Evolutionary conservation across 2,329 filamentous ascomycete species (phyloP), one percentile per base, ranked within the genome.

Genomic region (Aspergillus intermedius): DNA sequence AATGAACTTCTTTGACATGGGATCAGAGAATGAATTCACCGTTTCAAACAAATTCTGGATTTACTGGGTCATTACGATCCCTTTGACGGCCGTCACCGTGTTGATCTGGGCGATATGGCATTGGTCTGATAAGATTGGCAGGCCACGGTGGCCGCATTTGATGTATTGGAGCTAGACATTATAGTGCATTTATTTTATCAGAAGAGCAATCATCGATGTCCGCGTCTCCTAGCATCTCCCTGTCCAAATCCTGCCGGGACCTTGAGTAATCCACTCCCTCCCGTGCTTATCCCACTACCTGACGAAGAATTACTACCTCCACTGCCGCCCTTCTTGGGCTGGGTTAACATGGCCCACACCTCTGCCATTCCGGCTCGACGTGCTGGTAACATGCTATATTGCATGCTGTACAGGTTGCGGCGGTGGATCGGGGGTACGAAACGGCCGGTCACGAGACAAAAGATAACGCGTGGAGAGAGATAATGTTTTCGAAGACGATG

Each of bases 301-400:
- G 63, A 60, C 5, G 58, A 57, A 21, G 59, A 56, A 21, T 56
- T 50, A 41, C 60, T 50, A 6, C 60, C 56, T 1, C 61, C 55
- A 42, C 59, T 49, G 25, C 56, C 55, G 3, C 53, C 49, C 46
- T 67, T 69, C 45, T 65, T 68, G 9, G 62, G 57, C 48, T 79
- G 72, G 56, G 80, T 86, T 48, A 93, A 71, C 35, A 81, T 79
- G 40, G 79, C 76, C 93, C 94, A 98, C 66, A 97, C 85, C 64
- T 96, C 90, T 59, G 80, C 76, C 49, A 97, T 86, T 2, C 85
- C 83, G 0, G 88, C 86, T 41, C 94, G 77, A 47, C 81, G 80
- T 6, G 88, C 86, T 0, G 94, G 94, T 37, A 98, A 77, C 89
- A 97, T 97, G 72, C 89, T 95, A 70, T 98, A 98, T 71, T 98